Percentiles rank a stretch among this genome's conserved stretches.
Conservation (phyloP, 1,139 yeast genomes). For the Candida smagusa region DNA sequence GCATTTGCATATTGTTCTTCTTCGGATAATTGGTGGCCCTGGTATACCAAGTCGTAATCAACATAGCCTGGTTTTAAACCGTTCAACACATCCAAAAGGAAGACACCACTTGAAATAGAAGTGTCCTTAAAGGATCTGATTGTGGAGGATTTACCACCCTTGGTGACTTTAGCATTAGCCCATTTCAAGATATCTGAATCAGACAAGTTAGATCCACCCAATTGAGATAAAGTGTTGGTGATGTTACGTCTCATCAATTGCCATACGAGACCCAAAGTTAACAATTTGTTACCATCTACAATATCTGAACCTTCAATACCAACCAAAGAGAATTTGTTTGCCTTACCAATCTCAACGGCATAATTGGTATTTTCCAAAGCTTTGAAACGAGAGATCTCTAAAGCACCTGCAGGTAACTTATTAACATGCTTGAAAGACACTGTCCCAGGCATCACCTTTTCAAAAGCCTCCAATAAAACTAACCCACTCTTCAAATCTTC, state of each 20-base stretch:
- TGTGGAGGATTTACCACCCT: slow-evolving; percentile 71
- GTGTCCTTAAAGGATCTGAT: slow-evolving; percentile 86
- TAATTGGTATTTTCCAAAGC: slow-evolving; percentile 95
- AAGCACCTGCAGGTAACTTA: slow-evolving; percentile 70
- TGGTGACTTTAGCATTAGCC: slow-evolving; percentile 83
- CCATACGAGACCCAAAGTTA: slow-evolving; percentile 97
- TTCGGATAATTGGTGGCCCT: slow-evolving; percentile 59
- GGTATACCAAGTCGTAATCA: slow-evolving; percentile 85
- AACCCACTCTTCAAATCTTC: slow-evolving; percentile 96
- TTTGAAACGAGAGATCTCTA: slow-evolving; percentile 81
- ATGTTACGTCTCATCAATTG: slow-evolving; percentile 97
- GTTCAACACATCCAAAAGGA: slow-evolving; percentile 82
- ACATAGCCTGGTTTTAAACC: slow-evolving; percentile 98
- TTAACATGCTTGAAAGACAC: slow-evolving; percentile 80
- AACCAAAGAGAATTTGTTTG: slow-evolving; percentile 86
- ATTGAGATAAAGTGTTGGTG: slow-evolving; percentile 70
- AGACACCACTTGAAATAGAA: slow-evolving; percentile 70
- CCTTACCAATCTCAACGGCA: slow-evolving; percentile 93
- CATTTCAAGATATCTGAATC: slow-evolving; percentile 87
- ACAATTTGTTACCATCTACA: slow-evolving; percentile 85
- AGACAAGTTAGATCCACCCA: slow-evolving; percentile 63
- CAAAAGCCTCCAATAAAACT: slow-evolving; percentile 85
- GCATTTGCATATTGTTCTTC: slow-evolving; percentile 94
- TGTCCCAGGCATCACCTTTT: slow-evolving; percentile 91
- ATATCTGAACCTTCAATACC: slow-evolving; percentile 99